These are phyloP conservation scores for Malus asiatica DNA, from an alignment of 306 rosid species.

Conservation along the genomic window DNA sequence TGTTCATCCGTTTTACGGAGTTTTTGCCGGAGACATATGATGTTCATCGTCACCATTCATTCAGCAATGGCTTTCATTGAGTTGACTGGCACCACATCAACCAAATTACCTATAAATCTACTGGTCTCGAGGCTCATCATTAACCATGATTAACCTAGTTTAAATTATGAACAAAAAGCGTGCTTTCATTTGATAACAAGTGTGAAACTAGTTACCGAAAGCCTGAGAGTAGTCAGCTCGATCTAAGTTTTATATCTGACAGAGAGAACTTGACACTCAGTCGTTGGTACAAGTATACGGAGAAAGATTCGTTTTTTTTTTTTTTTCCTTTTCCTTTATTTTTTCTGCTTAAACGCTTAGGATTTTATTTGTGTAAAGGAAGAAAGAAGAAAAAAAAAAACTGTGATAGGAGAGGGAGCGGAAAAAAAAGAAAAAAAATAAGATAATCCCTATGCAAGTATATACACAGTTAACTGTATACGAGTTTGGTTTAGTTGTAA, in stretches of 20 bases:
- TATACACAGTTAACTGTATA: neutral
- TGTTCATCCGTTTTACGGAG: no score
- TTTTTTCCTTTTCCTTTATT: no score
- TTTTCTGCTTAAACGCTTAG: no score
- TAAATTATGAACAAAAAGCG: neutral
- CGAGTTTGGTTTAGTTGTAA: neutral
- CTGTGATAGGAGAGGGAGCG: no score
- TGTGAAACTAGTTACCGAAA: neutral
- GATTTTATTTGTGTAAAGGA: no score
- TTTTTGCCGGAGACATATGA: neutral
- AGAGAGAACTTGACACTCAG: neutral
- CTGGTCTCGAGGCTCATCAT: neutral
- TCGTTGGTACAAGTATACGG: neutral
- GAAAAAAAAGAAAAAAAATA: no score
- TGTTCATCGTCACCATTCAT: neutral
- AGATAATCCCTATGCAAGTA: neutral
- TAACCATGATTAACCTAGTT: neutral
- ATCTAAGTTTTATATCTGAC: neutral
- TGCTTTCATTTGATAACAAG: neutral
- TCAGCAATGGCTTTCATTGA: neutral
- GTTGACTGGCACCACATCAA: neutral
- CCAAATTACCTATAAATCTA: neutral
- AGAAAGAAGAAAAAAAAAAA: no score
- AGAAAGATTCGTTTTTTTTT: no score
- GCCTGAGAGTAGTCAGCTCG: neutral